Conservation (phyloP, 2,329 filamentous ascomycete species). For the Fusarium gaditjirri region DNA sequence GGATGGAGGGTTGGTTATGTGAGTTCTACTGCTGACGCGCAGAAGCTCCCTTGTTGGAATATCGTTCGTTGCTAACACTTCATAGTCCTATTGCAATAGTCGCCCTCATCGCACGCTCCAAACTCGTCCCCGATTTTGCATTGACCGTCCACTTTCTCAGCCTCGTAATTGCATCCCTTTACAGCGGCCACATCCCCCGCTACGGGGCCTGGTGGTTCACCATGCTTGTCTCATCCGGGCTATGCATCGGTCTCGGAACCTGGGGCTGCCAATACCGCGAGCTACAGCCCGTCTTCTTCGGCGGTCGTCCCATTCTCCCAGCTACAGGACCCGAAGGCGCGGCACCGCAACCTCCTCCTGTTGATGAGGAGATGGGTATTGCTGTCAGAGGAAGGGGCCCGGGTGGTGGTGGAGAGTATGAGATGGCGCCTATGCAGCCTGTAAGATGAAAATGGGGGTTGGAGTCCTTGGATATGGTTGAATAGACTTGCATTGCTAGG, state of each 20-base stretch:
- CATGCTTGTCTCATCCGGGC: conserved; percentile 59
- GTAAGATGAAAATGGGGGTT: conserved; percentile 33
- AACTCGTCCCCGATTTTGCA: conserved; percentile 94
- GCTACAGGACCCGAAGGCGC: conserved; percentile 33
- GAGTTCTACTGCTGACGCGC: conserved; percentile 36
- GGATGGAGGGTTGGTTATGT: conserved; percentile 65
- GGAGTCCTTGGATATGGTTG: conserved; percentile 27
- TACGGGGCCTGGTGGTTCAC: conserved; percentile 88
- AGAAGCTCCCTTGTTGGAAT: neutral
- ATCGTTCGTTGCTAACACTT: conserved; percentile 16
- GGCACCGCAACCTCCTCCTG: conserved; percentile 39
- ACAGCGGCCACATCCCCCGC: conserved; percentile 78
- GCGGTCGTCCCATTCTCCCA: conserved; percentile 62
- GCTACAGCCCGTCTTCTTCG: conserved; percentile 87
- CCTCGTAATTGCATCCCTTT: conserved; percentile 79
- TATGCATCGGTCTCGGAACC: conserved; percentile 73
- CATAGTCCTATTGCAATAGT: conserved; percentile 83
- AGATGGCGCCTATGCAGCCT: conserved; percentile 64
- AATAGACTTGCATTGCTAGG: conserved; percentile 50
- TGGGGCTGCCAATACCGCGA: conserved; percentile 95
- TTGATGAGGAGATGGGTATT: conserved; percentile 62
- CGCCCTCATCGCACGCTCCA: conserved; percentile 85
- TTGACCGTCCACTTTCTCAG: conserved; percentile 88
- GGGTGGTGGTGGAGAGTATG: conserved; percentile 70
- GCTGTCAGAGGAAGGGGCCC: conserved; percentile 63